A percentile compares a stretch with the other conserved stretches of the same genome.
Evolutionary conservation across 768 basidiomycete genomes (phyloP).

Genomic region (Pleurotus salmoneostramineus): DNA sequence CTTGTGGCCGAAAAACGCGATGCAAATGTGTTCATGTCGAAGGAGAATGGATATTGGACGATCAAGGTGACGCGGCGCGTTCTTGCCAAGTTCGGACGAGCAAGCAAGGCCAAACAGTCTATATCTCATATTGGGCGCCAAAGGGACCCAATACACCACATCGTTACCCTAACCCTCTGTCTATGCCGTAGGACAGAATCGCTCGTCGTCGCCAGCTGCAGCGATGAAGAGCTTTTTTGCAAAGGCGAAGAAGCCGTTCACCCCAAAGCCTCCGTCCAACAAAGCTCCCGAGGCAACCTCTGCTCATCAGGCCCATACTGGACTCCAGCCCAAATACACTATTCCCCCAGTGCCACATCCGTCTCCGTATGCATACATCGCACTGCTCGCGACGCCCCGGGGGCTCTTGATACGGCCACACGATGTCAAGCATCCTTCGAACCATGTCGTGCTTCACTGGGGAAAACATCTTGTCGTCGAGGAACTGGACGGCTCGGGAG

Average conservation of each 20-base stretch:
- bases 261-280: slow-evolving; percentile 13
- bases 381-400: slow-evolving; percentile 50
- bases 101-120: slow-evolving; percentile 2
- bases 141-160: neutral
- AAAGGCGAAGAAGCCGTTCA: slow-evolving; percentile 30
- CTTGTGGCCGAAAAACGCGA: slow-evolving; percentile 62
- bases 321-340: slow-evolving; percentile 59
- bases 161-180: no score
- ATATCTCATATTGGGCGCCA: neutral
- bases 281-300: slow-evolving; percentile 9
- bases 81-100: neutral
- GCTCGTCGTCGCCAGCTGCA: neutral
- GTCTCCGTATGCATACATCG: slow-evolving; percentile 65
- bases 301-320: slow-evolving; percentile 18
- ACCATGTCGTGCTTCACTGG: slow-evolving; percentile 51
- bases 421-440: slow-evolving; percentile 22
- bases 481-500: slow-evolving; percentile 35
- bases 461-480: slow-evolving; percentile 52
- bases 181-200: neutral
- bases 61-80: slow-evolving; percentile 38
- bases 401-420: slow-evolving; percentile 71
- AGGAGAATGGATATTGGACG: slow-evolving; percentile 10
- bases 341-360: slow-evolving; percentile 75
- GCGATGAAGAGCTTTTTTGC: slow-evolving; percentile 41
- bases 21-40: slow-evolving; percentile 69